Evolutionary conservation across 2,329 filamentous ascomycete species (phyloP), one percentile per base, ranked within the genome.

Genomic region (Fusarium sp.): DNA sequence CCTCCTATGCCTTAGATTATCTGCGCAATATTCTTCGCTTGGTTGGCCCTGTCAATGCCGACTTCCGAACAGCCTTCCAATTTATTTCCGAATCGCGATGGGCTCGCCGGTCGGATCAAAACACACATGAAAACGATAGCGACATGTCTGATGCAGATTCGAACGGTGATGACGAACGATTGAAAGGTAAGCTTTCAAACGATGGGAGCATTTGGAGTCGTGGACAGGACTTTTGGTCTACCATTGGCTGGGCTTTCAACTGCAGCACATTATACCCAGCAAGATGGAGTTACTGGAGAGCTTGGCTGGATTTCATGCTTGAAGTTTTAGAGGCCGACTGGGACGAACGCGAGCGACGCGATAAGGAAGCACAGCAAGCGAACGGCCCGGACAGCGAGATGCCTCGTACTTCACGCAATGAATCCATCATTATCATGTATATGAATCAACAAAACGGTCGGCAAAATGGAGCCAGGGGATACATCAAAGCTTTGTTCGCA

Each of bases 211-310:
- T 98, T 3, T 97, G 92, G 89, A 83, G 82, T 18, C 87, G 88
- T n/a, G 92, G 91, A 1, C 90, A 92, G 66, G 93, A 97, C 77
- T 97, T 98, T 75, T 99, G 96, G 94, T 88, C 90, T 44, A 88
- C 93, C 0, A 87, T 96, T 0, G 96, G 95, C 6, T 98, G 96
- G 96, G 92, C 93, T 0, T 94, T 98, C 79, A 96, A 95, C 77
- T 98, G 95, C 81, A 95, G 93, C 54, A 86, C 92, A 3, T 79
- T 87, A 32, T 85, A 95, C 72, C 89, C 89, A 3, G 85, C 87
- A 43, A 87, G 95, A 22, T 98, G 96, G 95, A 86, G 85, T 52
- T 87, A 90, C 76, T 98, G 95, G 94, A 89, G 87, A 73, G 81
- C 89, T 10, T 97, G 94, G 92, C 83, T 98, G 16, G 87, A 90